Conservation (phyloP, 2,329 filamentous ascomycete genomes). For the Cladophialophora exuberans region DNA sequence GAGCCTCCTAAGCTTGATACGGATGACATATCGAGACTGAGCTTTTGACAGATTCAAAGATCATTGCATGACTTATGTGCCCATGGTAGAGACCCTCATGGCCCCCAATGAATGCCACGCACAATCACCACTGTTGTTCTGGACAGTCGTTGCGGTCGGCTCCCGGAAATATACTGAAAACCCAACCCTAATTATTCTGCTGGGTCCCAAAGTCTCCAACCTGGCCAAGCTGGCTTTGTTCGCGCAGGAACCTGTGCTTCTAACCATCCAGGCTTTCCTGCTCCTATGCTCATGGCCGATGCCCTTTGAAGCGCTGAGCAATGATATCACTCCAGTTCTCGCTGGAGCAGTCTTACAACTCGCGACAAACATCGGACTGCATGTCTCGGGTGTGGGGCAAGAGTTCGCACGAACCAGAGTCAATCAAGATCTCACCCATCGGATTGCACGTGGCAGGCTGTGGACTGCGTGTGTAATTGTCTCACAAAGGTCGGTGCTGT, state of each 20-base stretch:
- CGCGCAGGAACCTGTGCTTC: background rate
- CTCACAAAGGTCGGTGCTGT: conserved; percentile 9
- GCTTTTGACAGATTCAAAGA: conserved; percentile 58
- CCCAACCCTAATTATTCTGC: conserved; percentile 55
- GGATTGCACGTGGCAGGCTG: conserved; percentile 1
- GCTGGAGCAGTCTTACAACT: conserved; percentile 10
- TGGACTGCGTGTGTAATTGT: conserved; percentile 9
- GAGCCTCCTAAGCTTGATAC: conserved; percentile 1
- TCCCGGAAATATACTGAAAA: conserved; percentile 61
- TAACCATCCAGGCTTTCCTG: conserved; percentile 10
- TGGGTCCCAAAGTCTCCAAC: conserved; percentile 33
- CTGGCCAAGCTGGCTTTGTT: background rate
- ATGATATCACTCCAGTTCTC: conserved; percentile 4
- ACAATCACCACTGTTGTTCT: conserved; percentile 64
- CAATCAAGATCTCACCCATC: background rate
- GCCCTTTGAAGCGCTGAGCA: background rate
- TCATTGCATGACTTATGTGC: conserved; percentile 64
- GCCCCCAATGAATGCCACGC: conserved; percentile 60
- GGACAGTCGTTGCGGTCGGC: conserved; percentile 66
- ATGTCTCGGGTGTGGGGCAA: conserved; percentile 9
- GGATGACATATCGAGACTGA: background rate
- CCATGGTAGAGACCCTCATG: conserved; percentile 59
- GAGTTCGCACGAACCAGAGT: conserved; percentile 9
- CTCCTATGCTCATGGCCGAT: conserved; percentile 13
- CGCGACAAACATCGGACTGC: conserved; percentile 6